These are phyloP conservation scores for Fraxinus sp. DNA, from an alignment of 305 asterid species.

Conservation along the genomic window DNA sequence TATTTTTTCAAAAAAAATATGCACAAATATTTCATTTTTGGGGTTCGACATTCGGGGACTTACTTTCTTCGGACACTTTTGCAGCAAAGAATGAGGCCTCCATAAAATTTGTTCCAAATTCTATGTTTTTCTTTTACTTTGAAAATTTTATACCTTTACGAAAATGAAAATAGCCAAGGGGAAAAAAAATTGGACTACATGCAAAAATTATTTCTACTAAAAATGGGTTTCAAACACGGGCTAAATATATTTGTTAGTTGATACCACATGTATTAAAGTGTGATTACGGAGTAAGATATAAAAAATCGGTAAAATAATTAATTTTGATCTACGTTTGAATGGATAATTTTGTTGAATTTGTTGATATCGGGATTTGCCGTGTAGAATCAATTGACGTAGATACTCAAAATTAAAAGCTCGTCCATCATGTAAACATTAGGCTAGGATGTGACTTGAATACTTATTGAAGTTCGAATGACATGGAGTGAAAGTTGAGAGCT, in stretches of 20 bases:
- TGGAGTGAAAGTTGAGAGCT: neutral
- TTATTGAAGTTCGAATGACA: neutral
- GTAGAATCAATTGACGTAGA: neutral
- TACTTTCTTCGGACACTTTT: conserved; percentile 28
- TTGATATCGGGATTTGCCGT: neutral
- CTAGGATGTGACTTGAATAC: neutral
- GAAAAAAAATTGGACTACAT: conserved; percentile 15
- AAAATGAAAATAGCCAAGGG: conserved; percentile 17
- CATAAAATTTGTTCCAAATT: conserved; percentile 10
- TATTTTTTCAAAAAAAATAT: too few relatives aligned
- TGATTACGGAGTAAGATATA: neutral
- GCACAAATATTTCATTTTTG: too few relatives aligned
- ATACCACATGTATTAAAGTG: neutral
- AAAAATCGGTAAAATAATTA: neutral
- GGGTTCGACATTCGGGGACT: neutral
- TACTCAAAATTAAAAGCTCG: neutral
- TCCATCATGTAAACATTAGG: neutral
- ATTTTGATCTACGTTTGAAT: neutral
- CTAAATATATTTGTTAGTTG: neutral
- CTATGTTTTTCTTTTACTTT: conserved; percentile 24
- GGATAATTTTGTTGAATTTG: neutral
- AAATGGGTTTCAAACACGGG: too few relatives aligned
- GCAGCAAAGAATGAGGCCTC: conserved; percentile 26
- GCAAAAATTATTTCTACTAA: too few relatives aligned
- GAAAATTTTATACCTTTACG: conserved; percentile 23